Conservation (phyloP, 2,329 filamentous ascomycete genomes). For the Lecanicillium sp. region DNA sequence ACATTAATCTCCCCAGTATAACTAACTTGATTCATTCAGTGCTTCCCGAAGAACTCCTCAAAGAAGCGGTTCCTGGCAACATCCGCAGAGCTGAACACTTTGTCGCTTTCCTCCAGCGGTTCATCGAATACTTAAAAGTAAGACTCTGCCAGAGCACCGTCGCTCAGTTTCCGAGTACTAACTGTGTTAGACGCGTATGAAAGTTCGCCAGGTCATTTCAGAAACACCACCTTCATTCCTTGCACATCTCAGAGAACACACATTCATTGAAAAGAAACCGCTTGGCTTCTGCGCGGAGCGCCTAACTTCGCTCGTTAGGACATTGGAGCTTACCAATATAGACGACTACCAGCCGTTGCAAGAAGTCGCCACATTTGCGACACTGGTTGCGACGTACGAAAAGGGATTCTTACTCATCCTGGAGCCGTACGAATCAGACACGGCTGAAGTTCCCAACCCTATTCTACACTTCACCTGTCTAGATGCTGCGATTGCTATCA, state of each 20-base stretch:
- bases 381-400: constrained; percentile 91
- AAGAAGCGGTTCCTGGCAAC: constrained; percentile 94
- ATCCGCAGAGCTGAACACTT: constrained; percentile 96
- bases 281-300: constrained; percentile 91
- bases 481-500: constrained; percentile 95
- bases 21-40: constrained; percentile 38
- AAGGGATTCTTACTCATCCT: constrained; percentile 92
- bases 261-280: constrained; percentile 96
- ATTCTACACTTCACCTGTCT: constrained; percentile 96
- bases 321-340: constrained; percentile 91
- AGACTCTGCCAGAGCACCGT: not conserved
- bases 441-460: constrained; percentile 90
- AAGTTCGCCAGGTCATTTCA: constrained; percentile 93
- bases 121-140: constrained; percentile 91
- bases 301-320: constrained; percentile 87
- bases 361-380: constrained; percentile 96
- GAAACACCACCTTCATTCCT: constrained; percentile 94
- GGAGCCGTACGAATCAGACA: constrained; percentile 95
- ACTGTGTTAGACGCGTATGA: constrained; percentile 76
- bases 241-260: constrained; percentile 86
- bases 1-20: not conserved
- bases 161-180: not conserved
- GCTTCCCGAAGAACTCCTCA: constrained; percentile 85
- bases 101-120: constrained; percentile 86
- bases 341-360: constrained; percentile 96